These are phyloP conservation scores for Corymbia calophylla DNA, from an alignment of 441 rosid genomes.

Conservation along the genomic window DNA sequence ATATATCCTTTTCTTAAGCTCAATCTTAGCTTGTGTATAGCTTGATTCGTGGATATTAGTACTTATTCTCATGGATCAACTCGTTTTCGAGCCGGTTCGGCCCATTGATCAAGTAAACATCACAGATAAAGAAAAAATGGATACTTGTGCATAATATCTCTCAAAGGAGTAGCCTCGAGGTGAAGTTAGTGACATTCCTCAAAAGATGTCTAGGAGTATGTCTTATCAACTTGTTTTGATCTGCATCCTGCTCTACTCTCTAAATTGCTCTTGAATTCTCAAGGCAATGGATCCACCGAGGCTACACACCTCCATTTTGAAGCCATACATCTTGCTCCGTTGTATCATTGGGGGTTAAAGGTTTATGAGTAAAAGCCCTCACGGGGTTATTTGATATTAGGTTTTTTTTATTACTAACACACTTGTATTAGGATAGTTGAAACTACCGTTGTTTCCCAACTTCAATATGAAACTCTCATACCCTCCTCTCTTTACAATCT, in stretches of 20 bases:
- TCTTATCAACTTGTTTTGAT: background rate
- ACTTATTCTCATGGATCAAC: background rate
- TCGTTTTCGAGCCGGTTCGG: background rate
- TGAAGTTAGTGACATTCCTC: background rate
- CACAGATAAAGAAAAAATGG: background rate
- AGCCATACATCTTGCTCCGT: background rate
- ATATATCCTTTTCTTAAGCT: background rate
- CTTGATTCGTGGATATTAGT: background rate
- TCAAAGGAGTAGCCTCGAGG: background rate
- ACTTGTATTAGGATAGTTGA: background rate
- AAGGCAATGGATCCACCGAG: background rate
- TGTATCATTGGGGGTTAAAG: background rate
- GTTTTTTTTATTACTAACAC: background rate
- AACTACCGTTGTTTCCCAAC: background rate
- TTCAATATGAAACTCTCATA: background rate
- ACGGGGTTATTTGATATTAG: background rate
- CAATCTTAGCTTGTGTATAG: background rate
- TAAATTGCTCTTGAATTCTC: background rate
- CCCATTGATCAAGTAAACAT: background rate
- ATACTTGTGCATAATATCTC: background rate
- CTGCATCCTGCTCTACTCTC: background rate
- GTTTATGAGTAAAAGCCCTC: accelerated
- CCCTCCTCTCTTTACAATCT: background rate
- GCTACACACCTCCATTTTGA: background rate
- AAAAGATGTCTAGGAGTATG: background rate